Evolutionary conservation across 2,329 filamentous ascomycete genomes (phyloP).

Genomic region (Chaetomium globosum): DNA sequence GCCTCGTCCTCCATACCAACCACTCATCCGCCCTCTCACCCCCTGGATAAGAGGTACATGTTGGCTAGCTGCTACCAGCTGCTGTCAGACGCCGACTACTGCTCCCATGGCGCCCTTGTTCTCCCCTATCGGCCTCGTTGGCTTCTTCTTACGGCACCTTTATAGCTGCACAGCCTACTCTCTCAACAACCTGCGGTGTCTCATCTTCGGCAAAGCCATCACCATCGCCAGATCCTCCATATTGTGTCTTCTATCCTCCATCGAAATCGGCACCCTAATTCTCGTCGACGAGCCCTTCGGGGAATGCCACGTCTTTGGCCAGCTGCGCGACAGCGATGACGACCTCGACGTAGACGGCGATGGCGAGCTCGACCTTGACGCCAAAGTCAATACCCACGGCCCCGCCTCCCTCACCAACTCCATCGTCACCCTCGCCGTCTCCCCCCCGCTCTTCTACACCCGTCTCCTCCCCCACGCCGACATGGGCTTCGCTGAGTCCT

Average conservation of each 20-base stretch:
- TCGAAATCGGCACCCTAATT: constrained; percentile 53
- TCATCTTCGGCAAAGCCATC: constrained; percentile 53
- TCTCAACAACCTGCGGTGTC: constrained; percentile 48
- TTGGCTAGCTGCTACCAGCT: background rate
- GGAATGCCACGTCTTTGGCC: constrained; percentile 49
- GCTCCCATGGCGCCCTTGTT: constrained; percentile 7
- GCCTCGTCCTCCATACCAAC: background rate
- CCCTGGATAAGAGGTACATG: background rate
- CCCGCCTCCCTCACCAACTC: constrained; percentile 37
- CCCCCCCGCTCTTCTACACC: constrained; percentile 60
- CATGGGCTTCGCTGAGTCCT: constrained; percentile 74
- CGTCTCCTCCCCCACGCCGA: constrained; percentile 69
- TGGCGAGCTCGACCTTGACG: background rate
- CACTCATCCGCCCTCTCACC: background rate
- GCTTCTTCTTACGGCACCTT: background rate
- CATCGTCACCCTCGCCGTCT: constrained; percentile 39
- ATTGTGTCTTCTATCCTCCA: constrained; percentile 50
- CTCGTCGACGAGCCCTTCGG: constrained; percentile 52
- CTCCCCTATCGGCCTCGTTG: background rate
- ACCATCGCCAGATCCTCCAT: constrained; percentile 52
- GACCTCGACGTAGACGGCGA: background rate
- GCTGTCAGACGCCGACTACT: background rate
- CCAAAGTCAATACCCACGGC: background rate
- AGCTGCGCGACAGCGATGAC: constrained; percentile 34
- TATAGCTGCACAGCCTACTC: constrained; percentile 42